phyloP scores from a whole-genome alignment of 2,329 filamentous ascomycete species.

The Stachybotrys echinatus region DNA sequence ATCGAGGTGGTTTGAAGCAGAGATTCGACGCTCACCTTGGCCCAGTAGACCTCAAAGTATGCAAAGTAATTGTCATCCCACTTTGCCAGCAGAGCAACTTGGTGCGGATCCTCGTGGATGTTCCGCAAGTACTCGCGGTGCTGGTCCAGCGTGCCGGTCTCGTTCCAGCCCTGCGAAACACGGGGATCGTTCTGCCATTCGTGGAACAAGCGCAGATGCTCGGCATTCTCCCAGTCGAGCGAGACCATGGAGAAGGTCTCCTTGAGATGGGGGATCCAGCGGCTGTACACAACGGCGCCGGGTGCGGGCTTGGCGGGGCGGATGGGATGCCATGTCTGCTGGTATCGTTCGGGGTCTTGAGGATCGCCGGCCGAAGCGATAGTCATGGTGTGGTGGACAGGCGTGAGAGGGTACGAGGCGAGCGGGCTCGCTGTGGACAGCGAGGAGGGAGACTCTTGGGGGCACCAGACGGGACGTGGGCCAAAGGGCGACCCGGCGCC shows the following conservation, averaged over 20 bases:
- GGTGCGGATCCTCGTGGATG: slow-evolving; percentile 66
- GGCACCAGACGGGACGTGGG: slow-evolving; percentile 56
- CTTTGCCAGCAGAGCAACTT: slow-evolving; percentile 62
- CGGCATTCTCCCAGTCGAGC: slow-evolving; percentile 58
- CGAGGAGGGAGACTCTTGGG: slow-evolving; percentile 34
- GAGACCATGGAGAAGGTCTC: slow-evolving; percentile 76
- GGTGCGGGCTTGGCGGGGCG: slow-evolving; percentile 67
- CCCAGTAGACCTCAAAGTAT: slow-evolving; percentile 81
- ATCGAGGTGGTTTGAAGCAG: background rate
- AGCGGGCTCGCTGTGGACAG: slow-evolving; percentile 28
- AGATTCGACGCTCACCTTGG: slow-evolving; percentile 37
- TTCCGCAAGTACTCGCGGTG: slow-evolving; percentile 67
- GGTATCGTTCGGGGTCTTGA: slow-evolving; percentile 30
- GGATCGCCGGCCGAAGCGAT: slow-evolving; percentile 32
- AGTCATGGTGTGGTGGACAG: slow-evolving; percentile 40
- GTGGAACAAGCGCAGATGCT: slow-evolving; percentile 68
- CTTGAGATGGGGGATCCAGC: slow-evolving; percentile 69
- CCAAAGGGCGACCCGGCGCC: slow-evolving; percentile 64
- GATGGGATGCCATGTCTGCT: slow-evolving; percentile 63
- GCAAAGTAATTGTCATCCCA: slow-evolving; percentile 69
- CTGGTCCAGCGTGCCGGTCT: slow-evolving; percentile 69
- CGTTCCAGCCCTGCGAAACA: slow-evolving; percentile 75
- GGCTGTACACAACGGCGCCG: slow-evolving; percentile 68
- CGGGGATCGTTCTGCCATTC: slow-evolving; percentile 80
- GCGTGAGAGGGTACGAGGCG: slow-evolving; percentile 42